Conservation (phyloP, 2,329 filamentous ascomycete species). For the Beauveria australis region DNA sequence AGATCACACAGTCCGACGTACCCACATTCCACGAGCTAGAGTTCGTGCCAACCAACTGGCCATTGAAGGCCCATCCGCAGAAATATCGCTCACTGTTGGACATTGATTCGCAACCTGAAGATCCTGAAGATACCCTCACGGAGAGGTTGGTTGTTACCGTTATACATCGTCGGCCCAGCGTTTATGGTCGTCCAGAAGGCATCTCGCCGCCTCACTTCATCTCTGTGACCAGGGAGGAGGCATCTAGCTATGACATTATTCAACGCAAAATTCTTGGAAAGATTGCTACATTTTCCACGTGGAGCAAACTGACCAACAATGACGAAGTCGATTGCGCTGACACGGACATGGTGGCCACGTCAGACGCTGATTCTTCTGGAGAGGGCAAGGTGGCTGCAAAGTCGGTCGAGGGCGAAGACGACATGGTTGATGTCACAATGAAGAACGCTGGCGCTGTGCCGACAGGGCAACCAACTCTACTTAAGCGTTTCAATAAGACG, state of each 20-base stretch:
- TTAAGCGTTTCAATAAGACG: slow-evolving; percentile 40
- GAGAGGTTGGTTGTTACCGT: slow-evolving; percentile 64
- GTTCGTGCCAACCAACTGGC: slow-evolving; percentile 68
- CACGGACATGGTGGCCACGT: slow-evolving; percentile 55
- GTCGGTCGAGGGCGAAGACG: slow-evolving; percentile 82
- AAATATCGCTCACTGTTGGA: slow-evolving; percentile 44
- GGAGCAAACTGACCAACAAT: slow-evolving; percentile 47
- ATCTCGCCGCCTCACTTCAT: slow-evolving; percentile 58
- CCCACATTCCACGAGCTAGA: slow-evolving; percentile 72
- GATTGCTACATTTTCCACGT: slow-evolving; percentile 68
- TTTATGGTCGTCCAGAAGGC: slow-evolving; percentile 25
- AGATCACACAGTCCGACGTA: slow-evolving; percentile 58
- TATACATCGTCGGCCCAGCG: slow-evolving; percentile 46
- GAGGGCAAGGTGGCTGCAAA: slow-evolving; percentile 65
- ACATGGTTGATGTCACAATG: slow-evolving; percentile 86
- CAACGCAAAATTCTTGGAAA: slow-evolving; percentile 72
- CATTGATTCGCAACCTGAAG: slow-evolving; percentile 35
- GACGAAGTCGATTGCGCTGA: slow-evolving; percentile 52
- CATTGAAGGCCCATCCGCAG: slow-evolving; percentile 40
- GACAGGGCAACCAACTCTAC: slow-evolving; percentile 20
- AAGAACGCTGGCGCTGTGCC: slow-evolving; percentile 40
- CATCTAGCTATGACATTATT: slow-evolving; percentile 58
- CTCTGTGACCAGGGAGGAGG: slow-evolving; percentile 65
- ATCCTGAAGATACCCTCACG: slow-evolving; percentile 55
- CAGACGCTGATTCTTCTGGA: slow-evolving; percentile 57